Evolutionary conservation across 78 protist genomes (phyloP), one percentile per base, ranked within the genome.

Genomic region (Mantamonas sphyraenae): DNA sequence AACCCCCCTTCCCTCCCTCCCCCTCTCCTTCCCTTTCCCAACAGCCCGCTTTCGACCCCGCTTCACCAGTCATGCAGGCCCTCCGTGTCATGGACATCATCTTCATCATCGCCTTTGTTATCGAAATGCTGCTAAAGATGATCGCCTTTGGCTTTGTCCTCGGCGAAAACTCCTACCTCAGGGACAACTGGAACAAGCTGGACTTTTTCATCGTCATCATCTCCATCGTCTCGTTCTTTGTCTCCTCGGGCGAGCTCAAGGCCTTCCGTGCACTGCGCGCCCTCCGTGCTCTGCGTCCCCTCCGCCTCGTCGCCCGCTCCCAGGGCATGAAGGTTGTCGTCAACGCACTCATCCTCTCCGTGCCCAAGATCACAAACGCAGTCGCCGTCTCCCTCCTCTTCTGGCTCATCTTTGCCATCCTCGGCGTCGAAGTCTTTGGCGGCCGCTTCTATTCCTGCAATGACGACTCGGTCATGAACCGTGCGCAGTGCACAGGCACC

Each of bases 251-350:
- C 10, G 17, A 43, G 31, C 9, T 68, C 59, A 1, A 9, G 24
- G 2, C 33, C 10, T 12, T 76, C 26, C 45, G 64, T 2, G 76
- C 75, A 2, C 20, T 81, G 16, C 74, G 87, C 24, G 39, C 63
- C 34, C 56, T 74, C 14, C 58, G 79, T 1, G 84, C 77, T 4
- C 53, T 84, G 33, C 83, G 89, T 3, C 89, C 89, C 22, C 76
- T 84, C 34, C 89, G 89, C 0, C 63, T 78, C 38, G 3, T 84
- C 68, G 38, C 59, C 37, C 69, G 68, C 3, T 39, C 28, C 74
- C 34, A 4, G 3, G 75, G 71, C 14, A 56, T 79, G 68, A 47
- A 37, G 38, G 67, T 79, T 10, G 64, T 71, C 31, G 26, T 51
- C 24, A 9, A 43, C 19, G 64, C 64, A 10, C 28, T 64, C 10